Evolutionary conservation across 2,329 filamentous ascomycete genomes (phyloP).

Genomic region (Penicillium capsulatum): DNA sequence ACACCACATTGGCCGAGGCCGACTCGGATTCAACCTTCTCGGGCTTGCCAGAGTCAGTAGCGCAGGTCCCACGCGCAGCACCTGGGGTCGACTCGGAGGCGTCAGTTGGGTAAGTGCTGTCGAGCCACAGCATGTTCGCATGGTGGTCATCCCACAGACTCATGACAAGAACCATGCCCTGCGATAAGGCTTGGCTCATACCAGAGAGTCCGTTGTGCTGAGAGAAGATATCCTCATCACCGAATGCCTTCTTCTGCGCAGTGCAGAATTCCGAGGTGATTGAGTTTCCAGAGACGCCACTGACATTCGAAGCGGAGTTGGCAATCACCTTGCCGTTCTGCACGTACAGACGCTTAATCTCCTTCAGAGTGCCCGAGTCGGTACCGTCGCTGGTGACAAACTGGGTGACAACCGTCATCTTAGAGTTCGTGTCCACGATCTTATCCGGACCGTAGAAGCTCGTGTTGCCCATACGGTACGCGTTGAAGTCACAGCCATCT

Average conservation of each 20-base stretch:
- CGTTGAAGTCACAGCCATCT: constrained; percentile 65
- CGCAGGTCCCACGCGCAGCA: constrained; percentile 53
- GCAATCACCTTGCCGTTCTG: constrained; percentile 58
- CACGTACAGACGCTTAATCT: constrained; percentile 63
- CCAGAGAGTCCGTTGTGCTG: constrained; percentile 53
- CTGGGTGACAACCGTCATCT: constrained; percentile 64
- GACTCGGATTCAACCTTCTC: constrained; percentile 45
- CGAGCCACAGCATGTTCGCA: constrained; percentile 64
- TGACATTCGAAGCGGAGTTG: constrained; percentile 49
- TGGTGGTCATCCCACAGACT: constrained; percentile 60
- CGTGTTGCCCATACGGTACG: constrained; percentile 61
- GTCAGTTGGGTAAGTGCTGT: constrained; percentile 58
- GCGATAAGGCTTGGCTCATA: constrained; percentile 53
- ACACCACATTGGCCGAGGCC: constrained; percentile 51
- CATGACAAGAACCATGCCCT: constrained; percentile 63
- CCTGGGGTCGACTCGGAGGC: constrained; percentile 45
- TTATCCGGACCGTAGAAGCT: constrained; percentile 59
- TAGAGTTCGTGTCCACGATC: constrained; percentile 57
- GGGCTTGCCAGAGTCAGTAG: constrained; percentile 51
- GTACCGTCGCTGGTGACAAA: constrained; percentile 55
- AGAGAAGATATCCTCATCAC: constrained; percentile 52
- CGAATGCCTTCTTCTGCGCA: constrained; percentile 54
- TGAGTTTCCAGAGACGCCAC: constrained; percentile 49
- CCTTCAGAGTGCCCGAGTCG: constrained; percentile 51
- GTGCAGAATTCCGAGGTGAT: constrained; percentile 58